These are phyloP conservation scores for Apiotrichum gamsii DNA, from an alignment of 1,284 basidiomycete species.

Conservation along the genomic window DNA sequence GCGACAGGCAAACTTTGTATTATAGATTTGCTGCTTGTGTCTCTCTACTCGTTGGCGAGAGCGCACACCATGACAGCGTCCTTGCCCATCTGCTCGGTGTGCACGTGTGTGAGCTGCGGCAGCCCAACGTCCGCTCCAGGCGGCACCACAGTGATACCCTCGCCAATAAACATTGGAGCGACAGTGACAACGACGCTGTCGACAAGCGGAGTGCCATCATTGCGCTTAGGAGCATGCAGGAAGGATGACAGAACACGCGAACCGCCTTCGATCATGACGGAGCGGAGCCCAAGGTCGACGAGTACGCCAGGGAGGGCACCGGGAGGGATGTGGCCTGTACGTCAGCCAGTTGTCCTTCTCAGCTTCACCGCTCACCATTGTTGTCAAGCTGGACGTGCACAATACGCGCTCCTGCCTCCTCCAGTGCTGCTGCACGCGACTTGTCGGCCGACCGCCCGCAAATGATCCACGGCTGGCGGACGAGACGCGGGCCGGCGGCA, in stretches of 20 bases:
- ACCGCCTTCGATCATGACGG: constrained; percentile 94
- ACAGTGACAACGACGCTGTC: constrained; percentile 75
- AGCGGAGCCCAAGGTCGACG: constrained; percentile 55
- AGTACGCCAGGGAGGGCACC: constrained; percentile 55
- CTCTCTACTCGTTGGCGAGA: not conserved
- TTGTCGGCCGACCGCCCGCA: constrained; percentile 44
- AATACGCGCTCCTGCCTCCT: constrained; percentile 42
- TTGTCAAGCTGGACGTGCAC: constrained; percentile 43
- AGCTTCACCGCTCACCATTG: constrained; percentile 45
- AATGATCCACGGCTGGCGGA: constrained; percentile 71
- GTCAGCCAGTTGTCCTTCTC: not conserved
- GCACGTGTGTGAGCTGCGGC: constrained; percentile 29
- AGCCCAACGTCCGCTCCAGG: constrained; percentile 28
- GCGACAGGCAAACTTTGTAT: too few species aligned
- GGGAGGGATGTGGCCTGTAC: constrained; percentile 53
- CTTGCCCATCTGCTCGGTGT: constrained; percentile 44
- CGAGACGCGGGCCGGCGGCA: constrained; percentile 49
- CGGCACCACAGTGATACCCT: constrained; percentile 56
- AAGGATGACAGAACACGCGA: constrained; percentile 75
- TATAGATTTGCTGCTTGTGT: too few species aligned
- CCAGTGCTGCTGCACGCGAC: constrained; percentile 24
- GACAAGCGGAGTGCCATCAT: constrained; percentile 50
- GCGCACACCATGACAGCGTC: constrained; percentile 44
- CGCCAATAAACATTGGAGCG: constrained; percentile 72
- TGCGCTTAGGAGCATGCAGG: constrained; percentile 47